These are phyloP conservation scores for Colletotrichum acutatum DNA, from an alignment of 2,329 filamentous ascomycete species.

Conservation along the genomic window DNA sequence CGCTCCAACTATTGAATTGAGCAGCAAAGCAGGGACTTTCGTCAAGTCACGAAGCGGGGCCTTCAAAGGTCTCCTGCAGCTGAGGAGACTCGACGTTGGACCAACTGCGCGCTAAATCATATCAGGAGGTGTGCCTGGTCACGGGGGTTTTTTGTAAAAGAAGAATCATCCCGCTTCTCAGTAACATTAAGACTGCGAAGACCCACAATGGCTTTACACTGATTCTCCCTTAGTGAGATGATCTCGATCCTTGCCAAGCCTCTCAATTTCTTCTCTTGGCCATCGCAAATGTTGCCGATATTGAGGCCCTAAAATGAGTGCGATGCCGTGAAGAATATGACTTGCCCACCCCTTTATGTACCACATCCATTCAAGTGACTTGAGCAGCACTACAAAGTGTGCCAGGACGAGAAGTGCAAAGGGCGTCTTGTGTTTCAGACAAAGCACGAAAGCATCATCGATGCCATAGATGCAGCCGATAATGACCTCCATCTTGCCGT, in stretches of 20 bases:
- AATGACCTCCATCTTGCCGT: slow-evolving; percentile 31
- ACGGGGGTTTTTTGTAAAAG: neutral
- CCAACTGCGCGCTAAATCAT: neutral
- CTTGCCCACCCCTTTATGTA: slow-evolving; percentile 37
- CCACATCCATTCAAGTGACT: slow-evolving; percentile 35
- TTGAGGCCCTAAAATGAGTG: slow-evolving; percentile 7
- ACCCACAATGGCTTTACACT: neutral
- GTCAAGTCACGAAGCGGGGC: neutral
- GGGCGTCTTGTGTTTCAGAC: slow-evolving; percentile 22
- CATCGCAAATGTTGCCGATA: slow-evolving; percentile 31
- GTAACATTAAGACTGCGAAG: neutral
- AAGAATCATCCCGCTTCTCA: too few species aligned
- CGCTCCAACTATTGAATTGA: neutral
- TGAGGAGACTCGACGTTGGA: neutral
- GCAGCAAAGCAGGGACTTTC: neutral
- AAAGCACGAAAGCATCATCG: slow-evolving; percentile 25
- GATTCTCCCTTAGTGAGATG: neutral
- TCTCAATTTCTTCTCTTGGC: slow-evolving; percentile 41
- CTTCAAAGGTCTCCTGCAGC: neutral
- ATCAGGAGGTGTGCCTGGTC: neutral
- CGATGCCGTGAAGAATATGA: slow-evolving; percentile 28
- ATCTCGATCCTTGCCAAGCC: neutral
- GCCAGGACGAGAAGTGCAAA: slow-evolving; percentile 36
- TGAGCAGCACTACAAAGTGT: slow-evolving; percentile 35
- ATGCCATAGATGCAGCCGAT: slow-evolving; percentile 34